A percentile compares a stretch with the other conserved stretches of the same genome.
These are phyloP conservation scores for Esteya vermicola DNA, from an alignment of 2,329 filamentous ascomycete genomes.

Conservation along the genomic window DNA sequence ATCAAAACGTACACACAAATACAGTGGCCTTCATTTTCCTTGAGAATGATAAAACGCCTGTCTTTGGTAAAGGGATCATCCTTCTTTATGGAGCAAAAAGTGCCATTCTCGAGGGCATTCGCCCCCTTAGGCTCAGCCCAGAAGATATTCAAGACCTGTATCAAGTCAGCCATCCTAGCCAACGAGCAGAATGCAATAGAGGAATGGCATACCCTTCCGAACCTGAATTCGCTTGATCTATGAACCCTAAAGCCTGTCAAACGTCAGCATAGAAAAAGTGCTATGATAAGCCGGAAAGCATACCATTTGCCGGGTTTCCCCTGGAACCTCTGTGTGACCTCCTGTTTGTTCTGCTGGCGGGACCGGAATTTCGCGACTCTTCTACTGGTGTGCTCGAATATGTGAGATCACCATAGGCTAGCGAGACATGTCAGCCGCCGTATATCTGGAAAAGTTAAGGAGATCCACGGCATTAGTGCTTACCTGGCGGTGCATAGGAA, in stretches of 20 bases:
- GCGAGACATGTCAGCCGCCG: too few relatives aligned
- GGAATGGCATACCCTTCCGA: not conserved
- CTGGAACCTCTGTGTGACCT: too few relatives aligned
- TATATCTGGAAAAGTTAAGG: too few relatives aligned
- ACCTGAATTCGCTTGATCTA: not conserved
- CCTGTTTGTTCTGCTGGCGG: too few relatives aligned
- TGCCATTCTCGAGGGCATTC: not conserved
- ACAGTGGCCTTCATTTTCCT: conserved; percentile 31
- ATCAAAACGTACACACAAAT: conserved; percentile 44
- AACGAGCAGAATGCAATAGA: not conserved
- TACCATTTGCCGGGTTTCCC: too few relatives aligned
- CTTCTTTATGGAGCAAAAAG: not conserved
- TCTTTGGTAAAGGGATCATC: conserved; percentile 8
- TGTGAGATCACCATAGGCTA: too few relatives aligned
- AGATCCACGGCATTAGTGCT: too few relatives aligned
- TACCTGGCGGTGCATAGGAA: too few relatives aligned
- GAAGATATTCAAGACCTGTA: conserved; percentile 38
- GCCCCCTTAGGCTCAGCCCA: conserved; percentile 37
- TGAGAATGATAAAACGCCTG: conserved; percentile 37
- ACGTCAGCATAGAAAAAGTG: too few relatives aligned
- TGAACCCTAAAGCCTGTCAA: not conserved
- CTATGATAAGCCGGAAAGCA: too few relatives aligned
- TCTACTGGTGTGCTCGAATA: too few relatives aligned
- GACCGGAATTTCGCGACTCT: too few relatives aligned
- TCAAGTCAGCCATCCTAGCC: not conserved